Base-by-base conservation (phyloP, 2,329 filamentous ascomycete genomes). In the Diplocarpon rosae region DNA sequence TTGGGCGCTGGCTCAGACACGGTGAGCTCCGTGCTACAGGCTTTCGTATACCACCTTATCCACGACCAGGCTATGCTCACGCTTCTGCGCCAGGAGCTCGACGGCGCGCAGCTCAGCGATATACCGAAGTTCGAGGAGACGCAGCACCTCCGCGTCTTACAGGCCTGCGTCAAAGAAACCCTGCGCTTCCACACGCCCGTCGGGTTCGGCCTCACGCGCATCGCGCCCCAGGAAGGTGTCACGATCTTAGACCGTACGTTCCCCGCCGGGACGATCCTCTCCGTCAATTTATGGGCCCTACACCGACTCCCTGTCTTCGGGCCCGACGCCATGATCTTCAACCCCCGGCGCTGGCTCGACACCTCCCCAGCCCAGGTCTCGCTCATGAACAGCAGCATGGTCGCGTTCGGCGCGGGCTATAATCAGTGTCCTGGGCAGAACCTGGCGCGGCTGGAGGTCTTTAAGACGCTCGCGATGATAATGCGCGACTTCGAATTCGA, bases 1-100 rank as follows among this genome's bases (percentile, higher is more conserved):
- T 48, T 67, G 2, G 63, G 63, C 3, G 65, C 65, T 5, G 65
- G 65, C 1, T 57, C 58, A 0, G 66, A 68, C 41, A 66, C 65
- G 1, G 60, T 63, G 9, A 62, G 59, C 36, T 57, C 61, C 1
- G 60, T 60, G 1, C 49, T 63, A 6, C 62, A 65, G 36, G 56
- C 58, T 1, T 59, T 66, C 15, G 48, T 66, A 16, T 67, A 67
- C 44, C 55, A 58, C 29, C 31, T 68, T 13, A 45, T 67, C 3
- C 46, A 50, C 5, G 50, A 63, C 24, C 53, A 54, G 43, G 52
- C 17, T 15, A 37, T 36, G 39, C 57, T 61, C n/a, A 48, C 37
- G 4, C 47, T 46, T 34, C 47, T 63, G 10, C 39, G 42, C 8
- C 43, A 47, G 2, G 60, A 59, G 37, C 24, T 59, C 4, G 58